Base-by-base conservation (phyloP, 345 rosid genomes). In the Gossypium rotundifolium region DNA sequence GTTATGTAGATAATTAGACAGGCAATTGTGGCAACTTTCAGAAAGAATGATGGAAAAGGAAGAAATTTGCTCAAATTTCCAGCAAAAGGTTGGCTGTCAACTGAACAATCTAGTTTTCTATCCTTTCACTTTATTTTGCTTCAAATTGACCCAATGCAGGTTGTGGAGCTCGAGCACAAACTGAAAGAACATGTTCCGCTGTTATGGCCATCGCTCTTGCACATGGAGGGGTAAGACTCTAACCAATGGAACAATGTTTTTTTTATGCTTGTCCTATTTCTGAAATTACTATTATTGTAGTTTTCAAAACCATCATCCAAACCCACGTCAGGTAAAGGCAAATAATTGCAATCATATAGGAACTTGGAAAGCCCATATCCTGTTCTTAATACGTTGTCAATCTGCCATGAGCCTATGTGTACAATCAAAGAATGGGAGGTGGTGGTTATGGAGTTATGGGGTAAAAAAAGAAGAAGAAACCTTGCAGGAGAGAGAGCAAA, bases 401-500 rank as follows among this genome's bases (percentile, higher is more conserved):
- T 77, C 98, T 92, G 86, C 27, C 33, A 29, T 29, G 33, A 29
- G 33, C 33, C 33, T 3, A 5, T 16, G 54, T 14, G 14, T 5
- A 45, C 11, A 62, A 59, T 70, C 7, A 65, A 71, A 17, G 4
- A 17, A 9, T 33, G 40, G 40, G 40, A 4, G 7, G 40, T 33
- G 40, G 40, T 29, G 5, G 33, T 27, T 27, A 27, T 29, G 33
- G 33, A 29, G 33, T 29, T 29, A 29, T 29, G 33, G 33, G 33
- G 4, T 33, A 33, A 33, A 33, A 33, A 29, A 29, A 4, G 33
- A 29, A 3, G 33, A 33, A 33, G 40, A 33, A 25, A 91, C 98
- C 98, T 93, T 93, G 97, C 97, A 93, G 20, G 87, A 90, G 79
- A 93, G 88, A 51, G 90, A 93, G 77, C 98, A 93, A 82, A 90